Evolutionary conservation across 1,284 basidiomycete species (phyloP).

Genomic region (Rhodotorula mucilaginosa): DNA sequence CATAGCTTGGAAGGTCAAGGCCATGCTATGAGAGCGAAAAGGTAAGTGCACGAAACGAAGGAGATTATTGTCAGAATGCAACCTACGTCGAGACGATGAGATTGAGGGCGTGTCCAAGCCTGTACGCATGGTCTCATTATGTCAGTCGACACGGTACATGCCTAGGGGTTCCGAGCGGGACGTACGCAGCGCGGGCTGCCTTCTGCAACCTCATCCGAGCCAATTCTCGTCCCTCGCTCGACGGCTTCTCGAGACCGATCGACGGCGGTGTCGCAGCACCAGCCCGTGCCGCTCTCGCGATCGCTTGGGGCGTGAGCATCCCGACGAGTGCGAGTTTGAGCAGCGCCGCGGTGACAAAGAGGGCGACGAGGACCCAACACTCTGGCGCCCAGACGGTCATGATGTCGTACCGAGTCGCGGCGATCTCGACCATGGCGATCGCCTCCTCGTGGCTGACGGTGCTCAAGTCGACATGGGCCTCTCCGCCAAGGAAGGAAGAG

Average conservation of each 20-base stretch:
- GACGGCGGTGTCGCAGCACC: too few relatives aligned
- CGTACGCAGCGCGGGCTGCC: conserved; percentile 15
- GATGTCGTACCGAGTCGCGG: conserved; percentile 8
- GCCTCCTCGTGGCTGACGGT: background rate
- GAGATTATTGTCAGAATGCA: too few relatives aligned
- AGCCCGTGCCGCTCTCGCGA: background rate
- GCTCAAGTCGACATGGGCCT: background rate
- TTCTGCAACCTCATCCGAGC: background rate
- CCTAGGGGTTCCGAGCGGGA: too few relatives aligned
- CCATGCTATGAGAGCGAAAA: background rate
- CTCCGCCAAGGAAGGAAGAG: background rate
- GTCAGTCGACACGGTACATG: too few relatives aligned
- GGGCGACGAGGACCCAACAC: background rate
- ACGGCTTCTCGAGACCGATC: background rate
- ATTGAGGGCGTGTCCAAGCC: conserved; percentile 28
- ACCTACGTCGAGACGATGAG: conserved; percentile 3
- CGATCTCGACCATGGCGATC: conserved; percentile 6
- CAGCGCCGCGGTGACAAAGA: background rate
- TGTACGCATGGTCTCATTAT: background rate
- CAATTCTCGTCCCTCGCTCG: background rate
- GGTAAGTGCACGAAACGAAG: background rate
- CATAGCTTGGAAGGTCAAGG: conserved; percentile 1
- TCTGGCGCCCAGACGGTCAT: conserved; percentile 17
- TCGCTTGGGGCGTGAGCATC: background rate
- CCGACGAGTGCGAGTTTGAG: background rate